phyloP scores from a whole-genome alignment of 192 early-diverging fungal species.

The Entomortierella parvispora region DNA sequence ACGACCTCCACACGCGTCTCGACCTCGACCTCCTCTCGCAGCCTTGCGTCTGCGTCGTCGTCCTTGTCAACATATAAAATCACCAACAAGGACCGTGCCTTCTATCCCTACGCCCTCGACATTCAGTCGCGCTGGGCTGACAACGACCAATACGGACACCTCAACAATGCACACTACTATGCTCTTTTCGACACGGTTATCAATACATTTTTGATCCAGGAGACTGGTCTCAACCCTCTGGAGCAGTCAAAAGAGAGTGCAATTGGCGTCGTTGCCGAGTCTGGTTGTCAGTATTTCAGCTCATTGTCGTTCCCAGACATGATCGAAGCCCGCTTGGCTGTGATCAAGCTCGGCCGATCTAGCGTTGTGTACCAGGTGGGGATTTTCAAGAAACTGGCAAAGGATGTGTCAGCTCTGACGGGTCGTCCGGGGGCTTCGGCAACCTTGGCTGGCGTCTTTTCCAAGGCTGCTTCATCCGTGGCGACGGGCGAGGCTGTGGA shows the following conservation, averaged over 20 bases:
- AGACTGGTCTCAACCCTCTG: constrained; percentile 53
- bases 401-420: background rate
- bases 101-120: constrained; percentile 42
- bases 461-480: constrained; percentile 13
- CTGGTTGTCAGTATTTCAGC: constrained; percentile 53
- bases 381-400: constrained; percentile 57
- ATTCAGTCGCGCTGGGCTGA: constrained; percentile 63
- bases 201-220: constrained; percentile 63
- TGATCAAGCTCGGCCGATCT: constrained; percentile 59
- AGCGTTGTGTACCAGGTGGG: constrained; percentile 64
- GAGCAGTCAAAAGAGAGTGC: constrained; percentile 27
- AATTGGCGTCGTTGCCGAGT: constrained; percentile 59
- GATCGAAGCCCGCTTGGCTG: constrained; percentile 58
- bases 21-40: constrained; percentile 6
- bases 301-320: constrained; percentile 60
- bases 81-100: constrained; percentile 45
- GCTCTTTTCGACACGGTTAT: constrained; percentile 66
- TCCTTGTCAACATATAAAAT: background rate
- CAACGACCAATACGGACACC: constrained; percentile 70
- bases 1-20: background rate
- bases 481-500: constrained; percentile 2
- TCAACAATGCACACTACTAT: constrained; percentile 70
- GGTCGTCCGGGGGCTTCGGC: background rate
- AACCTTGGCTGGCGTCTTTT: constrained; percentile 22
- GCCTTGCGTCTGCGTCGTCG: constrained; percentile 15